Conservation (phyloP, 495 filamentous ascomycete genomes). For the Penicillium salamii region DNA sequence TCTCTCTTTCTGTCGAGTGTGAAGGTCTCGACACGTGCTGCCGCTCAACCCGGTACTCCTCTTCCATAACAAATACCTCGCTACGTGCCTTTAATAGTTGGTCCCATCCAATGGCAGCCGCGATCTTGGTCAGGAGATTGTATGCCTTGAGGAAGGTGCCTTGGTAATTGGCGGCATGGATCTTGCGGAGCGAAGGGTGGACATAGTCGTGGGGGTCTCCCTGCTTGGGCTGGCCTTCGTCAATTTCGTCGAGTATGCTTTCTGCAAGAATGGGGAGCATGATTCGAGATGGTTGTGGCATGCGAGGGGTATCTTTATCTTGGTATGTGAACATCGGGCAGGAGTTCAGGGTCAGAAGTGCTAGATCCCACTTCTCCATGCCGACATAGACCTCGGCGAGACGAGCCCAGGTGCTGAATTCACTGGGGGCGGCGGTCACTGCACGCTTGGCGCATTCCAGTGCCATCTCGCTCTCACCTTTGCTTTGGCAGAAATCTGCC, state of each 20-base stretch:
- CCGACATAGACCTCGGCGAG: conserved; percentile 89
- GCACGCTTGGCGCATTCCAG: conserved; percentile 90
- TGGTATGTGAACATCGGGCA: conserved; percentile 99
- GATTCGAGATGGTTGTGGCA: conserved; percentile 86
- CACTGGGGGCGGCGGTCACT: conserved; percentile 90
- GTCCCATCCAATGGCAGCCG: conserved; percentile 95
- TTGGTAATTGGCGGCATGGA: conserved; percentile 84
- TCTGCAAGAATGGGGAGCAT: conserved; percentile 83
- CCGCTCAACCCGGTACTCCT: conserved; percentile 92
- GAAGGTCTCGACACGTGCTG: conserved; percentile 58
- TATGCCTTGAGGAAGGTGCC: conserved; percentile 96
- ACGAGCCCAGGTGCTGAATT: conserved; percentile 95
- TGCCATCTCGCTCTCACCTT: conserved; percentile 81
- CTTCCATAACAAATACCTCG: conserved; percentile 98
- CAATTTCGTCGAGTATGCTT: conserved; percentile 92
- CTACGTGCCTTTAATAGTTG: conserved; percentile 88
- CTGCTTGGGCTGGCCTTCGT: conserved; percentile 78
- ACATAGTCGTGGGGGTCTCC: conserved; percentile 71
- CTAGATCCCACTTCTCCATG: conserved; percentile 90
- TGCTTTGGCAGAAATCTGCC: conserved; percentile 85
- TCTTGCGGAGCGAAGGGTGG: conserved; percentile 79
- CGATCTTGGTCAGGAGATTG: conserved; percentile 88
- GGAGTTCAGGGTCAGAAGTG: conserved; percentile 93
- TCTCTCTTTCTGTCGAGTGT: conserved; percentile 44
- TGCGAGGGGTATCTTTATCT: conserved; percentile 90